phyloP scores from a whole-genome alignment of 148 eudicot genomes.

The Amaranthus palmeri region DNA sequence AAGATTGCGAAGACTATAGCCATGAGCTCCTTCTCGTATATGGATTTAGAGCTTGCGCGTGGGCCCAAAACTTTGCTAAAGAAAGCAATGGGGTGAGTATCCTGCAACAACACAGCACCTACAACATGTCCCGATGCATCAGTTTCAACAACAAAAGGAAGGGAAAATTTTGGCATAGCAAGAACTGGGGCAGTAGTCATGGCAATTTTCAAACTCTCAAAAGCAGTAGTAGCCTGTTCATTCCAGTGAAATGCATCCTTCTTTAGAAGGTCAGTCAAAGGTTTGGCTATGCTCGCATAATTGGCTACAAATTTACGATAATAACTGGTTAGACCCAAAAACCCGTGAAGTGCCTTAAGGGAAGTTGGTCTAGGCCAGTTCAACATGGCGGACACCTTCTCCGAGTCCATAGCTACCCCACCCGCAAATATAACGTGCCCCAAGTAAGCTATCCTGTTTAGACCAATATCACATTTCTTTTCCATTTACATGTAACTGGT shows the following conservation, averaged over 20 bases:
- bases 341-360: neutral
- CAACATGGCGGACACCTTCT: neutral
- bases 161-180: neutral
- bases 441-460: neutral
- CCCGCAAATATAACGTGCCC: neutral
- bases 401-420: neutral
- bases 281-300: neutral
- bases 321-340: constrained; percentile 1
- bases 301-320: neutral
- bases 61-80: neutral
- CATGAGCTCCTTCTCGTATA: neutral
- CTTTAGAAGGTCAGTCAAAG: neutral
- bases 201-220: neutral
- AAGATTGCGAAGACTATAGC: neutral
- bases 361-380: neutral
- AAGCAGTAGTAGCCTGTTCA: neutral
- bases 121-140: neutral
- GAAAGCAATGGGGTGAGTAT: neutral
- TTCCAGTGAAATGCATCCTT: neutral
- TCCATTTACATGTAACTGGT: neutral
- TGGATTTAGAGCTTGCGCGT: neutral
- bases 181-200: neutral
- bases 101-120: constrained; percentile 3
- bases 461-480: neutral
- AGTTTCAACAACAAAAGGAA: neutral